Evolutionary conservation across 768 basidiomycete species (phyloP), one percentile per base, ranked within the genome.

Genomic region (Russula ochroleuca): DNA sequence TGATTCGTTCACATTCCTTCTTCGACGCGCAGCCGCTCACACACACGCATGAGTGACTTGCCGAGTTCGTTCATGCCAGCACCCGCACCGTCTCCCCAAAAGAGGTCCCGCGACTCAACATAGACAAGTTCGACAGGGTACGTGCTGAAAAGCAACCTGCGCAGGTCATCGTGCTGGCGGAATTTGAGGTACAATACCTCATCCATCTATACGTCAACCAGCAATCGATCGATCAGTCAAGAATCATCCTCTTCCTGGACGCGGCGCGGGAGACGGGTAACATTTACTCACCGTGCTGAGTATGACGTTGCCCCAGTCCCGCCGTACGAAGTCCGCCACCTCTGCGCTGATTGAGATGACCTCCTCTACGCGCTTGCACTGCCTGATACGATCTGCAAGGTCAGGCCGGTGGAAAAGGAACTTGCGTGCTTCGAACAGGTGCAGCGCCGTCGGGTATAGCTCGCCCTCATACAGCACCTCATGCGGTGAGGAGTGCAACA

Each of bases 381-480:
- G 41, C 41, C 41, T 43, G 19, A 43, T 19, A 19, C 41, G 41
- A 19, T 43, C 17, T 7, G 41, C 41, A 7, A 43, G 17, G 41
- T 43, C 41, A 19, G 17, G 41, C 19, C 77, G 75, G 21, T 76
- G 72, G 1, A 78, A 77, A 38, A 83, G 69, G 72, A 84, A 92
- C 71, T 88, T 88, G 69, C 88, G 76, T 9, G 89, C 88, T 73
- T 92, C 88, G 59, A 84, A 80, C n/a, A 92, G 78, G 67, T 92
- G 90, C 69, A 85, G 73, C 11, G 86, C 90, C 1, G 84, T 87
- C 2, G 87, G 87, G 68, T 85, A 93, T 45, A 74, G 73, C 59
- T 75, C 76, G 43, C 82, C 78, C 38, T 77, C 72, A 72, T 84
- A 85, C 58, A 83, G 59, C 23, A 93, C 80, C 5, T 77, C 78